Conservation (phyloP, 2,329 filamentous ascomycete species). For the Talaromyces sp. region DNA sequence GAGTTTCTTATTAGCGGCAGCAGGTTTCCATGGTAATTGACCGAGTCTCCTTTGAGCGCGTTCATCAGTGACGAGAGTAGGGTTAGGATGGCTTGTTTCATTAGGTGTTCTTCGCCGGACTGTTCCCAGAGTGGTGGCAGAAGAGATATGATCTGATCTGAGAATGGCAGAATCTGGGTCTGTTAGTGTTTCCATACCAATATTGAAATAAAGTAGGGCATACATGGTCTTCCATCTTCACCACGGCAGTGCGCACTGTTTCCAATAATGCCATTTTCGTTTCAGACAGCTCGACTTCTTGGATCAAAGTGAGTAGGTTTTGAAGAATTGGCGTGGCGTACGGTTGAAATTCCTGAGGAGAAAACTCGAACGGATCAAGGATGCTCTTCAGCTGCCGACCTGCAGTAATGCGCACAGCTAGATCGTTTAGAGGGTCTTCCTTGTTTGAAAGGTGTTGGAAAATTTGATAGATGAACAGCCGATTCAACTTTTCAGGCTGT, state of each 20-base stretch:
- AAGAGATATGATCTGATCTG: conserved; percentile 74
- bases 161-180: conserved; percentile 53
- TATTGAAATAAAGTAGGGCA: conserved; percentile 12
- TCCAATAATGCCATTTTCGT: conserved; percentile 87
- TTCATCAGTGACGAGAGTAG: conserved; percentile 80
- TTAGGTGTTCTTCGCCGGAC: conserved; percentile 79
- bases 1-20: conserved; percentile 77
- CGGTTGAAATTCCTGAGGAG: conserved; percentile 65
- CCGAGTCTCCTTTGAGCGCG: conserved; percentile 72
- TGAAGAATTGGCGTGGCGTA: conserved; percentile 69
- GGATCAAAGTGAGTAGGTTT: conserved; percentile 69
- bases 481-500: conserved; percentile 62
- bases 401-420: conserved; percentile 86
- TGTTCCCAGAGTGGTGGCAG: conserved; percentile 80
- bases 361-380: conserved; percentile 79
- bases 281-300: conserved; percentile 74
- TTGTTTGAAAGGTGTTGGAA: conserved; percentile 80
- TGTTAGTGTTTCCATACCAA: neutral
- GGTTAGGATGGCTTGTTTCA: conserved; percentile 88
- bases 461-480: conserved; percentile 75
- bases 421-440: conserved; percentile 73
- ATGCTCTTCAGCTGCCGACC: conserved; percentile 76
- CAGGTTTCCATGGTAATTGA: conserved; percentile 72
- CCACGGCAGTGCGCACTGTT: conserved; percentile 74
- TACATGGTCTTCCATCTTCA: conserved; percentile 70